phyloP scores from a whole-genome alignment of 768 basidiomycete species.

The Boletus rubropictus region DNA sequence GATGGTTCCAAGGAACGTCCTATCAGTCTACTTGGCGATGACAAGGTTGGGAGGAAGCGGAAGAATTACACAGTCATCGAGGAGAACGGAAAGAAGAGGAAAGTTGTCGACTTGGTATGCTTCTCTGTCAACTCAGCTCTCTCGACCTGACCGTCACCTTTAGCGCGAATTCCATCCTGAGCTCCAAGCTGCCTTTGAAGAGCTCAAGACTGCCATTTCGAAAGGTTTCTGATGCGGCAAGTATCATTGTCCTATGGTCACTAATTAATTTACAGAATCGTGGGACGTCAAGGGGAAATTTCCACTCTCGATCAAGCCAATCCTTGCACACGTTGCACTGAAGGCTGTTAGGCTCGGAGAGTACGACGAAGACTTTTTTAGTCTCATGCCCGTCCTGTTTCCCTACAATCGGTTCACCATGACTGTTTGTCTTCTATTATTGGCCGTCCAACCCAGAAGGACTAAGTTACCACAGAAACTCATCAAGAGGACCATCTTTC shows the following conservation, averaged over 20 bases:
- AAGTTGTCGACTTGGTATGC: constrained; percentile 58
- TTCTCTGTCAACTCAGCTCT: not conserved
- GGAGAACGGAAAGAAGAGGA: constrained; percentile 66
- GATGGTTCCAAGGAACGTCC: constrained; percentile 50
- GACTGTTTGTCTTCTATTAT: constrained; percentile 46
- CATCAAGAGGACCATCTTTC: constrained; percentile 83
- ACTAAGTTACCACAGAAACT: constrained; percentile 60
- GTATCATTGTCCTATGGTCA: not conserved
- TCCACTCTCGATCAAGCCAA: constrained; percentile 71
- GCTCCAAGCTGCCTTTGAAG: constrained; percentile 55
- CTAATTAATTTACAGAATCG: constrained; percentile 42
- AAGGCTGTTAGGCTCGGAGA: constrained; percentile 79
- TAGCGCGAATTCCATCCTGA: constrained; percentile 69
- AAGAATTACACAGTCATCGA: constrained; percentile 48
- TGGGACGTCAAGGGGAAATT: constrained; percentile 88
- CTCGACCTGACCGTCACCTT: not conserved
- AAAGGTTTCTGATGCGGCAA: constrained; percentile 37
- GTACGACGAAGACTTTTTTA: constrained; percentile 91
- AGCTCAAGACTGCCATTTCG: constrained; percentile 54
- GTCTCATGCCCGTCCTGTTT: constrained; percentile 78
- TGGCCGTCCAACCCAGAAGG: not conserved
- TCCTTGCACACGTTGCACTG: constrained; percentile 64
- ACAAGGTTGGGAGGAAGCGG: constrained; percentile 44
- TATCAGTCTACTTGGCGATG: constrained; percentile 39
- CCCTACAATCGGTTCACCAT: constrained; percentile 96